Evolutionary conservation across 148 eudicot genomes (phyloP).

Genomic region (Salicornia ramosissima): DNA sequence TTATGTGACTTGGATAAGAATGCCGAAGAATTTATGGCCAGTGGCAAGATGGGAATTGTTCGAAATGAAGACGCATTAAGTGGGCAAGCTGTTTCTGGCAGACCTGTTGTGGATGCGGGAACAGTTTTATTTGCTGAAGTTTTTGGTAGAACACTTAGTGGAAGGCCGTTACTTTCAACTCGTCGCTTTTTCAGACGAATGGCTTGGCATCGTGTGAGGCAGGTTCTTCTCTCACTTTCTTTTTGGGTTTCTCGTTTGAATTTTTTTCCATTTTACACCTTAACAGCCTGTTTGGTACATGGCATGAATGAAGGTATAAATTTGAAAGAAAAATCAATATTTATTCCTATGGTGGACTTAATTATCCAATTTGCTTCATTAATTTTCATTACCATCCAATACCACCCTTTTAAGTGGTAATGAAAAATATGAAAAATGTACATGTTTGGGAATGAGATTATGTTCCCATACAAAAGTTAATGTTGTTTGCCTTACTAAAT

Average conservation of each 20-base stretch:
- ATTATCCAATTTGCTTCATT: no score
- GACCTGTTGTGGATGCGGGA: conserved; percentile 87
- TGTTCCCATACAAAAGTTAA: no score
- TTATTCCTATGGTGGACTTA: no score
- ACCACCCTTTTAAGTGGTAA: no score
- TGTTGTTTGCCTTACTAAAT: no score
- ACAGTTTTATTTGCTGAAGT: conserved; percentile 89
- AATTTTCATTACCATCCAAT: no score
- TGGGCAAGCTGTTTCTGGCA: conserved; percentile 38
- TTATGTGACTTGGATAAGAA: conserved; percentile 64
- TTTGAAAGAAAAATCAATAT: no score
- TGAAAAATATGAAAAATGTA: no score
- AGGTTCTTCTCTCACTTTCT: conserved; percentile 82
- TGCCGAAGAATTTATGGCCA: conserved; percentile 59
- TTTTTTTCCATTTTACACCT: not conserved
- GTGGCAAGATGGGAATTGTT: conserved; percentile 77
- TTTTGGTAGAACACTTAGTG: conserved; percentile 93
- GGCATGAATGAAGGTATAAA: no score
- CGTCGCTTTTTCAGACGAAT: conserved; percentile 65
- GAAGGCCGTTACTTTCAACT: conserved; percentile 79
- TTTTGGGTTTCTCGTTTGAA: not conserved
- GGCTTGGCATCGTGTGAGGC: conserved; percentile 99
- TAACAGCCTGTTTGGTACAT: no score
- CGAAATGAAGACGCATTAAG: conserved; percentile 51
- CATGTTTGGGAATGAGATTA: no score